phyloP scores from a whole-genome alignment of 2,329 filamentous ascomycete species.

The Arthrobotrys musiformis region DNA sequence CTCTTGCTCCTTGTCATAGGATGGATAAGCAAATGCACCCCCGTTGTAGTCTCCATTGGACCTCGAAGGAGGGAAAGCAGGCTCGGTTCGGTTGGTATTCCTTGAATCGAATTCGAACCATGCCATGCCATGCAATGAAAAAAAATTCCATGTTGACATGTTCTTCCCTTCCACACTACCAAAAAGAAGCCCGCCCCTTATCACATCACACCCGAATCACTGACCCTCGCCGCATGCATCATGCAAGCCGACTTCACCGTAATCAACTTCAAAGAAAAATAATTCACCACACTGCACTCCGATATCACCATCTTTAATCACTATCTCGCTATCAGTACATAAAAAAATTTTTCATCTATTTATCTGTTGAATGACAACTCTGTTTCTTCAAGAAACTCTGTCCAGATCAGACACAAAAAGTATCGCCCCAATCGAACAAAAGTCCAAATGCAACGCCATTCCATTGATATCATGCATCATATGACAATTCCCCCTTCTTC shows the following conservation, averaged over 20 bases:
- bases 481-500: constrained; percentile 43
- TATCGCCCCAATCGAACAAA: background rate
- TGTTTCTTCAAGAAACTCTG: background rate
- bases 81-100: background rate
- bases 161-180: no score
- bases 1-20: background rate
- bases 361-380: background rate
- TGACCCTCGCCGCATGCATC: constrained; percentile 24
- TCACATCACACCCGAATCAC: constrained; percentile 39
- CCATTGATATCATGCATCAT: constrained; percentile 54
- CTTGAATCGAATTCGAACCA: no score
- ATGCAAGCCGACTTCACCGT: constrained; percentile 21
- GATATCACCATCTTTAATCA: constrained; percentile 16
- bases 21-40: constrained; percentile 31
- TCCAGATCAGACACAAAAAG: background rate
- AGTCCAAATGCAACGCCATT: background rate
- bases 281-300: background rate
- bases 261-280: background rate
- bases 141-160: background rate
- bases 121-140: no score
- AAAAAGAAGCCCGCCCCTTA: background rate
- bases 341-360: constrained; percentile 1
- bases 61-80: background rate
- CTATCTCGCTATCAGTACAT: background rate
- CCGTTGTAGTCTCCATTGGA: constrained; percentile 33